Percentiles rank a stretch among this genome's conserved stretches.
These are phyloP conservation scores for Apiotrichum mycotoxinovorans DNA, from an alignment of 1,284 basidiomycete genomes.

Conservation along the genomic window DNA sequence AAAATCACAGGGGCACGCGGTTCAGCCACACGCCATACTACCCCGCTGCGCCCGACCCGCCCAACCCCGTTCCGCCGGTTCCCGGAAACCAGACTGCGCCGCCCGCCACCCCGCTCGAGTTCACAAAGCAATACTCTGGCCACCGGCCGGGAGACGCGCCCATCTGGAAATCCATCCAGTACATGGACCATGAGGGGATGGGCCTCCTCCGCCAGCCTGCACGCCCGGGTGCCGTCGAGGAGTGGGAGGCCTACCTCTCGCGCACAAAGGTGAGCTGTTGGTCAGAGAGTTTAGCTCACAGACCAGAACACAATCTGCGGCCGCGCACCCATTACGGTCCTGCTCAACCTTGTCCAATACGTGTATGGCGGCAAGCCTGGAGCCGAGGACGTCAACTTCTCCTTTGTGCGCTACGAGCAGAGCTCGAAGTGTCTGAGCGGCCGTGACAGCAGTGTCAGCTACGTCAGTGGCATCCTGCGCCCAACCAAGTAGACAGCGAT, in stretches of 20 bases:
- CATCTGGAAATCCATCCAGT: constrained; percentile 57
- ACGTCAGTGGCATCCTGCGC: constrained; percentile 66
- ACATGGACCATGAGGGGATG: constrained; percentile 47
- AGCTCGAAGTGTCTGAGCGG: constrained; percentile 69
- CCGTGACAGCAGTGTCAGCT: constrained; percentile 86
- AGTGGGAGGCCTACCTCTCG: constrained; percentile 71
- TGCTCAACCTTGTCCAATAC: constrained; percentile 69
- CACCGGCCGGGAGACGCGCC: constrained; percentile 61
- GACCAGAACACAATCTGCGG: constrained; percentile 91
- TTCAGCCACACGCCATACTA: constrained; percentile 92
- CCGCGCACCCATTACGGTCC: constrained; percentile 87
- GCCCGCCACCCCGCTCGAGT: constrained; percentile 57
- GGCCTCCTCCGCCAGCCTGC: constrained; percentile 36
- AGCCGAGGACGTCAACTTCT: constrained; percentile 35
- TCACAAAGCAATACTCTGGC: neutral
- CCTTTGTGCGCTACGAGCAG: constrained; percentile 89
- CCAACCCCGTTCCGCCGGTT: constrained; percentile 54
- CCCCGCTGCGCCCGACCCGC: constrained; percentile 57
- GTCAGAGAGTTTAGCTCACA: neutral
- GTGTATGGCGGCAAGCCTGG: constrained; percentile 56
- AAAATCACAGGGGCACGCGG: constrained; percentile 67
- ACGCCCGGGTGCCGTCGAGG: constrained; percentile 56
- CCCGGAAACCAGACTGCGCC: constrained; percentile 4
- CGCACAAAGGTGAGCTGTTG: constrained; percentile 55
- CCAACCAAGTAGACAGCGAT: constrained; percentile 1